A percentile compares a stretch with the other conserved stretches of the same genome.
Conservation (phyloP, 2,329 filamentous ascomycete genomes). For the Cladobotryum protrusum region DNA sequence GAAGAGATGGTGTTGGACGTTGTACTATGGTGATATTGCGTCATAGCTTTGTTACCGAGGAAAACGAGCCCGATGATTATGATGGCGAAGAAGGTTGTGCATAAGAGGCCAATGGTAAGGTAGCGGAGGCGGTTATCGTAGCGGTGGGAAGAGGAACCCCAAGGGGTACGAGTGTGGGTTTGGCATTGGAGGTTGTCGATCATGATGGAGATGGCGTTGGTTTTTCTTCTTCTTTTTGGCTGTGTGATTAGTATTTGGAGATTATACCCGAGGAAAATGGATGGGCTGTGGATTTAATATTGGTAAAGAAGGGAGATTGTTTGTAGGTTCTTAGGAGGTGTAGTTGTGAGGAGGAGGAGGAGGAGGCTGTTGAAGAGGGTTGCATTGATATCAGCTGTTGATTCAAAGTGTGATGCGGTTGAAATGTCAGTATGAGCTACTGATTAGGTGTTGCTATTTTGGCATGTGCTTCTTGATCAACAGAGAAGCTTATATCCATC, state of each 20-base stretch:
- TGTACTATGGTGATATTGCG: neutral
- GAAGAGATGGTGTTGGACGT: constrained; percentile 2
- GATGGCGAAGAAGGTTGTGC: constrained; percentile 17
- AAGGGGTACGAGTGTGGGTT: constrained; percentile 24
- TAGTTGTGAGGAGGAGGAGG: too few relatives aligned
- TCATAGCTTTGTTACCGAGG: constrained; percentile 5
- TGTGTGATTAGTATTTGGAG: neutral
- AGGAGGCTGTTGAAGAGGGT: too few relatives aligned
- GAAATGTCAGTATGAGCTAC: too few relatives aligned
- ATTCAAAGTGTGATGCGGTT: too few relatives aligned
- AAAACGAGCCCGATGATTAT: constrained; percentile 17
- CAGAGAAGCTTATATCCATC: too few relatives aligned
- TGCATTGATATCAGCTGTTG: too few relatives aligned
- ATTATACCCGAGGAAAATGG: too few relatives aligned
- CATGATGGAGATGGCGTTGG: constrained; percentile 13
- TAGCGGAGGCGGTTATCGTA: constrained; percentile 22
- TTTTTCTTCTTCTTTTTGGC: neutral
- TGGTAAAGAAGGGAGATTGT: too few relatives aligned
- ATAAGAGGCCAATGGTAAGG: constrained; percentile 20
- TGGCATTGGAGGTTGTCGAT: constrained; percentile 22
- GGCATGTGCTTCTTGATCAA: too few relatives aligned
- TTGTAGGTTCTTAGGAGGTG: too few relatives aligned
- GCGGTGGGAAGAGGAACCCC: constrained; percentile 20
- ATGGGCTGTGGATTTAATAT: neutral
- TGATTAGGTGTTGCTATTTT: too few relatives aligned